Evolutionary conservation across 345 rosid genomes (phyloP).

Genomic region (Gossypioides kirkii): DNA sequence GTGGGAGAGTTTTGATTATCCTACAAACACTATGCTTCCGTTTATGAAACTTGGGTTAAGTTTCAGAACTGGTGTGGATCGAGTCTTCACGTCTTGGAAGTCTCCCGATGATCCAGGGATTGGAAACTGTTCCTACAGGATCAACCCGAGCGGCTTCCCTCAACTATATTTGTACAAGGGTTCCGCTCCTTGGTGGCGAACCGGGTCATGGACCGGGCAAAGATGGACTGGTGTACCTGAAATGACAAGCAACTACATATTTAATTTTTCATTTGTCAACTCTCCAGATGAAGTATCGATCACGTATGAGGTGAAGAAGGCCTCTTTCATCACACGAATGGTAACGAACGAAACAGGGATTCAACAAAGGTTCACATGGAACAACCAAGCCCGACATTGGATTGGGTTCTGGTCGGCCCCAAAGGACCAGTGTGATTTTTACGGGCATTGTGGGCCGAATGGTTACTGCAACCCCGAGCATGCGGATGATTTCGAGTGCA

Average conservation of each 20-base stretch:
- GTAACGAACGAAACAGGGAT: slow-evolving; percentile 45
- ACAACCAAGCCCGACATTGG: slow-evolving; percentile 35
- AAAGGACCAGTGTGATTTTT: slow-evolving; percentile 57
- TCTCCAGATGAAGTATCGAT: slow-evolving; percentile 31
- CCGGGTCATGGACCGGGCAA: slow-evolving; percentile 55
- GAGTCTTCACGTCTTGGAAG: slow-evolving; percentile 48
- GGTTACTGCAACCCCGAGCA: slow-evolving; percentile 34
- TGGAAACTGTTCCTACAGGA: slow-evolving; percentile 36
- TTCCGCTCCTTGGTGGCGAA: slow-evolving; percentile 33
- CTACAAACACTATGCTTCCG: slow-evolving; percentile 54
- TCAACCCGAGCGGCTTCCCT: slow-evolving; percentile 43
- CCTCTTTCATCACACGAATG: slow-evolving; percentile 43
- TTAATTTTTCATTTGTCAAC: slow-evolving; percentile 22
- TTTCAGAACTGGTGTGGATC: slow-evolving; percentile 24
- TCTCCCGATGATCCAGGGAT: slow-evolving; percentile 43
- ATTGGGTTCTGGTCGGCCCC: slow-evolving; percentile 40
- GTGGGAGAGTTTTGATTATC: slow-evolving; percentile 79
- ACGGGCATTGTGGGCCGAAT: slow-evolving; percentile 50
- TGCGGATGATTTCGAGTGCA: slow-evolving; percentile 35
- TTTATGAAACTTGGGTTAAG: slow-evolving; percentile 62
- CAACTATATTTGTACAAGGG: slow-evolving; percentile 46
- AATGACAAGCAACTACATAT: slow-evolving; percentile 38
- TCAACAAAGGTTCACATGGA: slow-evolving; percentile 48
- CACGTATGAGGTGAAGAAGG: slow-evolving; percentile 24
- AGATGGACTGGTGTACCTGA: slow-evolving; percentile 70